Conservation (phyloP, 352 stramenopile genomes). For the Phytophthora lateralis region DNA sequence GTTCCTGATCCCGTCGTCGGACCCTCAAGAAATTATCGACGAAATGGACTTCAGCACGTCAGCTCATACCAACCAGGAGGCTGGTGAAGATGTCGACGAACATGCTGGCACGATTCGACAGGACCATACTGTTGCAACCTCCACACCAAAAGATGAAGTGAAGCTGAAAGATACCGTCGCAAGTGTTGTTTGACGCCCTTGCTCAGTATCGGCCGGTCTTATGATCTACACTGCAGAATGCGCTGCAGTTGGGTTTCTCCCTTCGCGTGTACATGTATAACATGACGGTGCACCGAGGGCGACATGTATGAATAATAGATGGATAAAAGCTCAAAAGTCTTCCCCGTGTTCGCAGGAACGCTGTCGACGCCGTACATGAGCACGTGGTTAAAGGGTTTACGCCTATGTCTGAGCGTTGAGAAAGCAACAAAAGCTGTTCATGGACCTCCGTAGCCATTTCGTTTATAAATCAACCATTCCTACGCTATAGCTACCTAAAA, state of each 20-base stretch:
- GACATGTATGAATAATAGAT: neutral
- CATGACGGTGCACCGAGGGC: neutral
- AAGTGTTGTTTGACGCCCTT: slow-evolving; percentile 25
- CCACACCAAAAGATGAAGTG: slow-evolving; percentile 36
- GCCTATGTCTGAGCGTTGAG: too few species aligned
- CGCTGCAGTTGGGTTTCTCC: neutral
- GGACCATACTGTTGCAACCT: slow-evolving; percentile 45
- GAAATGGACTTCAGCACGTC: slow-evolving; percentile 55
- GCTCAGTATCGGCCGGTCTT: too few species aligned
- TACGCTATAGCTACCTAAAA: slow-evolving; percentile 32
- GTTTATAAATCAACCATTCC: slow-evolving; percentile 38
- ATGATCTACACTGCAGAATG: too few species aligned
- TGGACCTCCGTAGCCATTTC: slow-evolving; percentile 12
- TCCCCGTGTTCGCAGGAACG: too few species aligned
- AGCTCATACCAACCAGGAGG: slow-evolving; percentile 14
- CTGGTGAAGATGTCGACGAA: slow-evolving; percentile 31
- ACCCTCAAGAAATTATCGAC: slow-evolving; percentile 80
- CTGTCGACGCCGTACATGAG: too few species aligned
- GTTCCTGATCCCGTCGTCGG: slow-evolving; percentile 74
- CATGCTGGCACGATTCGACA: slow-evolving; percentile 44
- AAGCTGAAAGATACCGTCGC: slow-evolving; percentile 26
- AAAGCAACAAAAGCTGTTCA: neutral
- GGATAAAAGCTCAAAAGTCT: too few species aligned
- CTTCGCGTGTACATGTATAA: slow-evolving; percentile 14
- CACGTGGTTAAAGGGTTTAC: too few species aligned